Percentiles rank a stretch among this genome's conserved stretches.
Evolutionary conservation across 177 flowering plant species (phyloP).

Genomic region (Telopea speciosissima): DNA sequence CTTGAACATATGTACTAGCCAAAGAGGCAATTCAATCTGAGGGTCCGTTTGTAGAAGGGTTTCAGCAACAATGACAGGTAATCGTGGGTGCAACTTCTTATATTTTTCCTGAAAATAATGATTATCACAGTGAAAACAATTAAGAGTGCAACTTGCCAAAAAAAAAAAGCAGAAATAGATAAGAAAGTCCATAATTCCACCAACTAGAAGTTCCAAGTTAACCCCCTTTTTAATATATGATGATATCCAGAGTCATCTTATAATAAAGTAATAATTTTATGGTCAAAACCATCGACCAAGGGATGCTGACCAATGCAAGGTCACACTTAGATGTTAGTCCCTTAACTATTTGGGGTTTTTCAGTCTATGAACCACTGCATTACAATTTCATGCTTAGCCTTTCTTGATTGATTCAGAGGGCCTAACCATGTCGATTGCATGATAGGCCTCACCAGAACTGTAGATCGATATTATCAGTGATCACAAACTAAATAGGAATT

Average conservation of each 20-base stretch:
- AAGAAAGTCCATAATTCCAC: neutral
- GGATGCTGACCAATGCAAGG: neutral
- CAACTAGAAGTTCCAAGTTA: neutral
- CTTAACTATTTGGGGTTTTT: too few relatives aligned
- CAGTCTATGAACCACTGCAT: too few relatives aligned
- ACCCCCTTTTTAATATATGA: too few relatives aligned
- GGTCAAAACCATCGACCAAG: neutral
- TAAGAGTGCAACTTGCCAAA: neutral
- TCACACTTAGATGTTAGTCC: too few relatives aligned
- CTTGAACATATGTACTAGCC: constrained; percentile 93
- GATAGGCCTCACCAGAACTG: too few relatives aligned
- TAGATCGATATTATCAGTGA: too few relatives aligned
- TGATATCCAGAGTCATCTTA: neutral
- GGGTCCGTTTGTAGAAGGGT: constrained; percentile 78
- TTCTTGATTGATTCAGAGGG: too few relatives aligned
- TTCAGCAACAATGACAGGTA: constrained; percentile 85
- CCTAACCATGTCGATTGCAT: too few relatives aligned
- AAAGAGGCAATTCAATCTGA: constrained; percentile 85
- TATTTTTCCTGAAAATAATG: constrained; percentile 61
- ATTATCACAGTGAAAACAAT: constrained; percentile 5
- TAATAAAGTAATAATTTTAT: neutral
- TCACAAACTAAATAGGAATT: too few relatives aligned
- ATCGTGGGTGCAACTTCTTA: constrained; percentile 54
- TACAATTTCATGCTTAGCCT: too few relatives aligned
- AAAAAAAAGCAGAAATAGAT: neutral